Base-by-base conservation (phyloP, 2,329 filamentous ascomycete species). In the Penicillium sp. region DNA sequence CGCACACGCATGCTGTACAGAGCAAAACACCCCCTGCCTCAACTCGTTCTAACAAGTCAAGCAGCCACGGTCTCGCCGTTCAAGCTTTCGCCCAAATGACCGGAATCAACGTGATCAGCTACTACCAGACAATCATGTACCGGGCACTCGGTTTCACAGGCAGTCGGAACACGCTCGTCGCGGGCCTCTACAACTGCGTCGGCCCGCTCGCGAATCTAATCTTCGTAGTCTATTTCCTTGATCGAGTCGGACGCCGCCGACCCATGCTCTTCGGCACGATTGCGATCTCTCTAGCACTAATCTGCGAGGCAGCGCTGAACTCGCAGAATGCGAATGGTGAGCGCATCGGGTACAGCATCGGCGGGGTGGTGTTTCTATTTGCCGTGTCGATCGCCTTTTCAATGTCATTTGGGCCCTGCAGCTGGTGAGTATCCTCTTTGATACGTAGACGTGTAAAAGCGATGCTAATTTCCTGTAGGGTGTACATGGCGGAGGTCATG, bases 401-500 rank as follows among this genome's bases (percentile, higher is more conserved):
- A 4, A 60, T 81, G 38, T 81, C 79, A 0, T 83, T 81, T 68
- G 78, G 81, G 1, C 79, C 80, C 6, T 62, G 59, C 44, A 65
- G 63, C 44, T 67, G 63, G 61, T 66, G 45, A 39, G 61, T 42
- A 4, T 18, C 10, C 8, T 47, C 8, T 10, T 29, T 3, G 20
- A 13, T 20, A 7, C 15, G 15, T 18, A 18, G 15, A 18, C 15
- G 13, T 7, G 23, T 18, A 37, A 32, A 23, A 18, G 25, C 31
- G 18, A 47, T 18, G 18, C 42, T 50, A 27, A 40, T 23, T 10
- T 38, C 33, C 41, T 76, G 73, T 0, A 86, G 82, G 81, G 74
- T 86, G 1, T 86, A 86, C 64, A 82, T 82, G 63, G 78, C 78
- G 13, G 84, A 87, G 64, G 80, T 87, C 52, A 81, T 83, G 66